A percentile compares a stretch with the other conserved stretches of the same genome.
Conservation (phyloP, 305 asterid genomes). For the Coffea humblotiana region DNA sequence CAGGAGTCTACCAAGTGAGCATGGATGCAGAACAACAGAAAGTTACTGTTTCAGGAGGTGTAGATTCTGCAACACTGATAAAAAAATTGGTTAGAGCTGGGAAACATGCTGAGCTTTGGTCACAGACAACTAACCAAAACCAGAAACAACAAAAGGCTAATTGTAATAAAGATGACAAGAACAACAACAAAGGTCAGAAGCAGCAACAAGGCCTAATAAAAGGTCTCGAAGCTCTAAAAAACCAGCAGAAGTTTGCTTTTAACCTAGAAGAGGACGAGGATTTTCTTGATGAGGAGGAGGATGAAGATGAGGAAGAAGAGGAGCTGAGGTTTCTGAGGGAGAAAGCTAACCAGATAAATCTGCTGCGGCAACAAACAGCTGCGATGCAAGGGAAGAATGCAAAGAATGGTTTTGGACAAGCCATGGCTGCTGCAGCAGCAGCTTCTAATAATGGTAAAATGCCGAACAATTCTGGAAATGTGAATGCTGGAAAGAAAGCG, state of each 20-base stretch:
- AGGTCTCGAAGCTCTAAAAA: constrained; percentile 42
- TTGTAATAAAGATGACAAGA: constrained; percentile 35
- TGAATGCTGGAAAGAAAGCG: constrained; percentile 32
- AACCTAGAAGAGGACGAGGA: constrained; percentile 23
- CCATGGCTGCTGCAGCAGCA: not conserved
- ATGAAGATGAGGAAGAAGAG: constrained; percentile 30
- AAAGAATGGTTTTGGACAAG: constrained; percentile 26
- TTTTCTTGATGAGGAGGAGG: constrained; percentile 24
- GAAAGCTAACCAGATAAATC: constrained; percentile 38
- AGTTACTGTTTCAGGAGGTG: constrained; percentile 67
- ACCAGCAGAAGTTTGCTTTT: constrained; percentile 39
- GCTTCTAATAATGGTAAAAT: constrained; percentile 32
- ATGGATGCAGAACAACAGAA: constrained; percentile 70
- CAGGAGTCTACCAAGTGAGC: constrained; percentile 80
- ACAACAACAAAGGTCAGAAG: constrained; percentile 41
- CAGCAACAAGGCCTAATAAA: constrained; percentile 38
- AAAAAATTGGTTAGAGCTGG: constrained; percentile 65
- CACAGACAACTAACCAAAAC: constrained; percentile 39
- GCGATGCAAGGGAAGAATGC: constrained; percentile 30
- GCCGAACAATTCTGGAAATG: constrained; percentile 28
- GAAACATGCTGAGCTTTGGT: constrained; percentile 81
- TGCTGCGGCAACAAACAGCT: constrained; percentile 46
- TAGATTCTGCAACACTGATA: constrained; percentile 53
- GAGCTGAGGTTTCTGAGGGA: constrained; percentile 41
- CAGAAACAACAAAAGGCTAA: constrained; percentile 55